Evolutionary conservation across 805 yeast species (phyloP), one percentile per base, ranked within the genome.

Genomic region (Clavispora vitiphila): DNA sequence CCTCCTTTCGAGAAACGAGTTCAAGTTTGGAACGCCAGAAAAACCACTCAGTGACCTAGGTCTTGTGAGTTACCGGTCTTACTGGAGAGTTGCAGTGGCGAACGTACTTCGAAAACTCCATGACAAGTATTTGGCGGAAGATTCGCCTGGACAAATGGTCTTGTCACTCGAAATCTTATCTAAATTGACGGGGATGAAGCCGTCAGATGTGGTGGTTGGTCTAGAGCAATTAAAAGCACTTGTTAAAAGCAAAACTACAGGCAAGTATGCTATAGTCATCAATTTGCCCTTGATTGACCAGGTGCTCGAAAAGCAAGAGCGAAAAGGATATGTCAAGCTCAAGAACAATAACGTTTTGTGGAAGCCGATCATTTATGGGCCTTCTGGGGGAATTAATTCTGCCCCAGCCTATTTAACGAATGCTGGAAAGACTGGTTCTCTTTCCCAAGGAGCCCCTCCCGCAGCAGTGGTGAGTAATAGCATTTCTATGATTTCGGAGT

Each of bases 21-120:
- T 75, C 51, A 83, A 81, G 48, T 74, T 76, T 42, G 99, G 98
- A 0, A 86, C 97, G 0, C 99, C 99, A 0, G 99, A 93, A 55
- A 91, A 90, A 56, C 99, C 99, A 0, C 69, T 91, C 43, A 83
- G 93, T 50, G 90, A 85, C 49, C 65, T 91, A 41, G 99, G 99
- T 0, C 65, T 89, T 38, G 62, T 85, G 23, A 85, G 96, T 46
- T 93, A 91, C 61, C 68, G 95, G 47, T 85, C 80, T 52, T 91
- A 85, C 61, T 93, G 98, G 98, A 82, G 77, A 50, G 64, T 78
- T 1, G 70, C 82, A 4, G 65, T 88, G 20, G 74, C 93, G 8
- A 71, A 64, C 32, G 70, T 67, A 34, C 62, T 84, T 16, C 49
- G 47, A 23, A 43, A 41, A 19, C 40, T 70, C 4, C 50, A 63